These are phyloP conservation scores for Phoenix dactylifera DNA, from an alignment of 176 grass and related monocot genomes.

Conservation along the genomic window DNA sequence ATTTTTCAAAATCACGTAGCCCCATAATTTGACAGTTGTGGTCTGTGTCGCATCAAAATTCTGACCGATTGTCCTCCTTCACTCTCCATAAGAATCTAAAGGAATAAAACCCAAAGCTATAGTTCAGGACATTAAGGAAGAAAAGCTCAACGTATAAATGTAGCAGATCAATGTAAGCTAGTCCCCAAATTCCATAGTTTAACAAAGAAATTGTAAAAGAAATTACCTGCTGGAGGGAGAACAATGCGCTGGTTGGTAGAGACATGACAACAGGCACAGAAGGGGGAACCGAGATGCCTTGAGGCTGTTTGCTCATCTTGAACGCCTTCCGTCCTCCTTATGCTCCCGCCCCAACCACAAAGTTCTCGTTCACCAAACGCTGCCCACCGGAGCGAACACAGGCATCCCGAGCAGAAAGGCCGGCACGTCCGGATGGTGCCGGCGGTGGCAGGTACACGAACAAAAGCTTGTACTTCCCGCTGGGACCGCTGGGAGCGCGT, in stretches of 20 bases:
- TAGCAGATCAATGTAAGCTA: constrained; percentile 16
- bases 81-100: too few species aligned
- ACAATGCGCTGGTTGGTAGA: constrained; percentile 70
- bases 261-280: constrained; percentile 85
- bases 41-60: too few species aligned
- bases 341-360: constrained; percentile 93
- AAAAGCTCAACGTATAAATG: background rate
- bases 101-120: too few species aligned
- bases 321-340: constrained; percentile 89
- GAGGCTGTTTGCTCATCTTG: constrained; percentile 98
- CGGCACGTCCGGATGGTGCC: constrained; percentile 81
- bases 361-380: constrained; percentile 90
- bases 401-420: constrained; percentile 56
- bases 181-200: background rate
- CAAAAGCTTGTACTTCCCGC: constrained; percentile 75
- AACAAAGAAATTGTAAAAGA: too few species aligned
- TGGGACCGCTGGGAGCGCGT: constrained; percentile 78
- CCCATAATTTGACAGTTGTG: too few species aligned
- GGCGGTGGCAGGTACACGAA: constrained; percentile 93
- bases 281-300: constrained; percentile 90
- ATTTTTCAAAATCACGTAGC: too few species aligned
- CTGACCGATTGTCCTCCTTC: too few species aligned
- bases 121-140: constrained; percentile 5
- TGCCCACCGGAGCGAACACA: constrained; percentile 54
- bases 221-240: constrained; percentile 84